Base-by-base conservation (phyloP, 805 yeast species). In the Wickerhamiella musiphila region DNA sequence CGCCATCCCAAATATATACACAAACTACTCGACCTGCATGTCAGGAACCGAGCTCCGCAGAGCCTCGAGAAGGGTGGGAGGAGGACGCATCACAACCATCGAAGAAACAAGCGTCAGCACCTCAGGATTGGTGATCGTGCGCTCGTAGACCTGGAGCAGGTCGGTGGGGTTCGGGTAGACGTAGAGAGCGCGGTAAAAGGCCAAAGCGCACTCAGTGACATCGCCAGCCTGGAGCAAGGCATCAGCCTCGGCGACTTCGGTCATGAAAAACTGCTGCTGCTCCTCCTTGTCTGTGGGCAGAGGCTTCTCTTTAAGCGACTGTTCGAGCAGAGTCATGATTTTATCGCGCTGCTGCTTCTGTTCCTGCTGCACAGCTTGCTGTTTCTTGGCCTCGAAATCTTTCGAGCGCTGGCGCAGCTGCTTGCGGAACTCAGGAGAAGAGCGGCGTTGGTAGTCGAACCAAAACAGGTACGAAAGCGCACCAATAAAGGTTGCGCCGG, bases 141-240 rank as follows among this genome's bases (percentile, higher is more conserved):
- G 78, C 63, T 86, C 94, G 60, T 81, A 86, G 47, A 86, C 73
- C 32, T 76, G 77, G 52, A 90, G 66, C 46, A 90, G 70, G 48
- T 82, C 94, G 35, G 92, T 75, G 37, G 98, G 99, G 56, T 78
- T 76, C 39, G 98, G 96, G 57, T 84, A 86, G 31, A 83, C 84
- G 26, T 81, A 70, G 51, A 90, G 65, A 10, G 95, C 96, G 57
- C 81, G 78, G 69, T 90, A 90, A 67, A 83, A 90, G 44, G 75
- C 68, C 44, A 84, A 63, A 23, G 98, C 96, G 28, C 95, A 75
- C 38, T 76, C 81, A 41, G 77, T 57, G 34, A 42, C 38, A 30
- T 39, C 36, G 42, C 73, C 76, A 39, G 77, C 73, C 41, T 68
- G 61, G 41, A 81, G 69, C 45, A 78, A 62, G 54, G 75, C 78